These are phyloP conservation scores for Penicillium chermesinum DNA, from an alignment of 495 filamentous ascomycete genomes.

Conservation along the genomic window DNA sequence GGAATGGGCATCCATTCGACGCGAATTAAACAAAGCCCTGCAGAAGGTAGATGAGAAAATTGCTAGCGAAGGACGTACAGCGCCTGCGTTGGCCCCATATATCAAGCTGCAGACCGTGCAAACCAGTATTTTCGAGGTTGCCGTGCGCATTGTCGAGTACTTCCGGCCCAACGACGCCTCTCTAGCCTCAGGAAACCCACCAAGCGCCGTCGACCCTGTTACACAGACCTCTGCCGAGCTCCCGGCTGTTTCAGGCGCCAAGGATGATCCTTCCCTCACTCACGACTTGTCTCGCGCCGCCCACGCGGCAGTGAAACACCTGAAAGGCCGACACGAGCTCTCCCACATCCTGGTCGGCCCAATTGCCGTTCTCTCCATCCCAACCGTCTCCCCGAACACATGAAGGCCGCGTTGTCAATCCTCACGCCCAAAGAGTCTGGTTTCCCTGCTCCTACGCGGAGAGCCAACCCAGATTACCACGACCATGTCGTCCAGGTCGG, in stretches of 20 bases:
- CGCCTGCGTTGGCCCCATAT: constrained; percentile 43
- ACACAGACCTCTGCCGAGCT: constrained; percentile 40
- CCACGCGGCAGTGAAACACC: constrained; percentile 52
- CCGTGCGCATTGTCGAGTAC: constrained; percentile 79
- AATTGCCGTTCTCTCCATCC: constrained; percentile 73
- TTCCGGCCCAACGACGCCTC: constrained; percentile 56
- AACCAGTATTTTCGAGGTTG: constrained; percentile 81
- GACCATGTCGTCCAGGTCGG: constrained; percentile 71
- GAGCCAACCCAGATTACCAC: constrained; percentile 72
- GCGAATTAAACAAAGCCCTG: constrained; percentile 70
- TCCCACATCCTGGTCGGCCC: constrained; percentile 77
- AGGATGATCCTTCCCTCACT: constrained; percentile 50
- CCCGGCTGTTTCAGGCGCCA: constrained; percentile 23
- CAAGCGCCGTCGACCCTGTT: constrained; percentile 39
- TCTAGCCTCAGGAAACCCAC: constrained; percentile 18
- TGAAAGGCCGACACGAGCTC: constrained; percentile 57
- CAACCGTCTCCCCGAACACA: constrained; percentile 75
- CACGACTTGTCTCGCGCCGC: constrained; percentile 73
- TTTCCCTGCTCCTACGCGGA: constrained; percentile 72
- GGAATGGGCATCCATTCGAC: constrained; percentile 83
- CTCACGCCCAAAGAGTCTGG: constrained; percentile 62
- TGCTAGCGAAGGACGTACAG: constrained; percentile 39
- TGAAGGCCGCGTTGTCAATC: constrained; percentile 70
- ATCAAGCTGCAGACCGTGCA: constrained; percentile 78
- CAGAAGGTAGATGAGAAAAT: constrained; percentile 58